Evolutionary conservation across 768 basidiomycete genomes (phyloP), one percentile per base, ranked within the genome.

Genomic region (Kwoniella europaea): DNA sequence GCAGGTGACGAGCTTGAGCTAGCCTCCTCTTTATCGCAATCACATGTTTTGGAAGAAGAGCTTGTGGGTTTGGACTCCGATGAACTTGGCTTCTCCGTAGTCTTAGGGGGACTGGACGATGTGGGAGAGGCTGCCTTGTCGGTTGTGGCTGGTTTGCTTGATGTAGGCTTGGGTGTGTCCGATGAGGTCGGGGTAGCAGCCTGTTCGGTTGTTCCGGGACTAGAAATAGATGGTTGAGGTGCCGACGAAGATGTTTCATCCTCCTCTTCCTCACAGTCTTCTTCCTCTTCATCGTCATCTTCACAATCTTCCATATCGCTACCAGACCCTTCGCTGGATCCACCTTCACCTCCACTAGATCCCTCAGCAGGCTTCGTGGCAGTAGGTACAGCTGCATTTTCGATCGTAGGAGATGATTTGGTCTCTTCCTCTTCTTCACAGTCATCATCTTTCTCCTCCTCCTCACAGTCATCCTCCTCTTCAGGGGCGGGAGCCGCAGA

Each of bases 171-270:
- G 7, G 57, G 59, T 20, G 59, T 16, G 10, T 42, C n/a, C n/a
- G 59, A 61, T 29, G 57, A 61, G 43, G 59, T 61, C 5, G 59
- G 59, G n/a, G 42, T n/a, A 12, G 59, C 59, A 12, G 59, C 59
- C 2, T 61, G 35, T 10, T 18, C 42, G 27, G 43, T 61, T 16
- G 57, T 29, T 35, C 2, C 20, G 15, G 57, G 9, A 58, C 12
- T 35, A 58, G 57, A 15, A 4, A 35, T 20, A n/a, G 57, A n/a
- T 16, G 57, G 15, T 27, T 35, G 35, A 35, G 57, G 22, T 12
- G 59, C 10, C 20, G 43, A 12, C 12, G 59, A 10, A 43, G 59
- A 15, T 16, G 35, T 9, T 4, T 20, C 27, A 18, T 61, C 43
- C 41, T 61, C n/a, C 9, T 43, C 42, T 16, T 61, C 59, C 42